Base-by-base conservation (phyloP, 108 stramenopile genomes). In the Ochromonas danica region DNA sequence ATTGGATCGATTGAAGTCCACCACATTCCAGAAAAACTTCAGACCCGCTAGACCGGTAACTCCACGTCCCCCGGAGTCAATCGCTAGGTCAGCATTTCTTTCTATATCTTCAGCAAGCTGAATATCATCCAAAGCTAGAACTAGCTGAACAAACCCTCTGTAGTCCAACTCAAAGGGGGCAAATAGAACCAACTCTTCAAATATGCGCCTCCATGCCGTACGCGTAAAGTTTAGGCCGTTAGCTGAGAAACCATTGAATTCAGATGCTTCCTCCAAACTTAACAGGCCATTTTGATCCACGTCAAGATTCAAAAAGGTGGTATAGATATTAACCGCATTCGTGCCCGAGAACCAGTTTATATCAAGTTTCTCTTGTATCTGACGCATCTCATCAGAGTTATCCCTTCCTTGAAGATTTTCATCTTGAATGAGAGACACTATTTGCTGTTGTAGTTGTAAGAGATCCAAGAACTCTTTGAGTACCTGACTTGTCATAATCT, bases 241-340 rank as follows among this genome's bases (percentile, higher is more conserved):
- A 28, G 35, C 10, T 36, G 31, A 31, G 63, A 67, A 67, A 28
- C 63, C 63, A 14, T 6, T 28, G 63, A 67, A 67, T 10, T 28
- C 30, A 28, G 31, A 6, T 35, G 25, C 25, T 67, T 67, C 63
- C 3, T 67, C 63, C 10, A 67, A 10, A 10, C 10, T 35, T 33
- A 67, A 67, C 63, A 67, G 6, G 31, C 63, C 63, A 67, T 67
- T 67, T 67, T 67, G 30, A 67, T 67, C 63, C 3, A 22, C 14
- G 25, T 67, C 63, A 6, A 67, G 25, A 35, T 67, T 6, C 30
- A 67, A 33, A 36, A 67, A 67, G 17, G 3, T 67, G 31, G 27
- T 28, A 33, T 67, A 67, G 17, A 67, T 36, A 31, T 33, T 22
- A 28, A 67, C 6, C 3, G 35, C 63, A 36, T 67, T 67, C 30